Conservation (phyloP, 2,329 filamentous ascomycete species). For the Myotisia sp. region DNA sequence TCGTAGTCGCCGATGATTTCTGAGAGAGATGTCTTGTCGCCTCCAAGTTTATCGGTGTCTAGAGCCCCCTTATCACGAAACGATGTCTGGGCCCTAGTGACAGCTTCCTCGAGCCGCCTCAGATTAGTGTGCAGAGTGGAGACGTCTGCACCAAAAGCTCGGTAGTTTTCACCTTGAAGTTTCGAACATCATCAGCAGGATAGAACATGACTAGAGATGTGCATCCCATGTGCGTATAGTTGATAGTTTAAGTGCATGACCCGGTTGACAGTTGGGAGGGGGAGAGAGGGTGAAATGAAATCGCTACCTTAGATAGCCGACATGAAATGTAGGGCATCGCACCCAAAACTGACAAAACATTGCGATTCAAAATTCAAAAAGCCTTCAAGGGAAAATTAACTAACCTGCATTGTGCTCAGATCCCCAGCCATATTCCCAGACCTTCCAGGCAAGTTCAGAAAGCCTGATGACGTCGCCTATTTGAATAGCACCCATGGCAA, state of each 20-base stretch:
- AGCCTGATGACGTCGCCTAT: conserved; percentile 5
- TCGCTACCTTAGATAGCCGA: too few species aligned
- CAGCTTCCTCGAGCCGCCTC: conserved; percentile 3
- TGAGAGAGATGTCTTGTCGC: conserved; percentile 3
- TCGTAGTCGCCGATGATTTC: conserved; percentile 13
- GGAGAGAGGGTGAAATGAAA: too few species aligned
- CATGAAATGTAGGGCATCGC: too few species aligned
- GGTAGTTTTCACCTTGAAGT: conserved; percentile 10
- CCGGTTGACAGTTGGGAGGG: neutral
- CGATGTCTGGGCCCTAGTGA: conserved; percentile 6
- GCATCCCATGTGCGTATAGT: neutral
- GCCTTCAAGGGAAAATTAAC: neutral
- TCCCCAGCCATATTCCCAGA: conserved; percentile 3
- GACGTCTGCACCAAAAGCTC: conserved; percentile 9
- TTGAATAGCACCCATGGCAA: conserved; percentile 4
- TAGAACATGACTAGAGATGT: neutral
- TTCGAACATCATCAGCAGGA: neutral
- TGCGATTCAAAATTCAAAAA: too few species aligned
- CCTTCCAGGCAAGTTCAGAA: conserved; percentile 3
- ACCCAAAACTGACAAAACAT: too few species aligned
- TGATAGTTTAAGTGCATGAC: neutral
- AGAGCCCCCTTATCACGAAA: conserved; percentile 3
- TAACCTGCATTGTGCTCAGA: conserved; percentile 1
- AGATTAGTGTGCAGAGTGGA: conserved; percentile 1
- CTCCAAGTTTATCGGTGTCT: conserved; percentile 1